Base-by-base conservation (phyloP, 176 grass and related monocot species). In the Cenchrus americanus region DNA sequence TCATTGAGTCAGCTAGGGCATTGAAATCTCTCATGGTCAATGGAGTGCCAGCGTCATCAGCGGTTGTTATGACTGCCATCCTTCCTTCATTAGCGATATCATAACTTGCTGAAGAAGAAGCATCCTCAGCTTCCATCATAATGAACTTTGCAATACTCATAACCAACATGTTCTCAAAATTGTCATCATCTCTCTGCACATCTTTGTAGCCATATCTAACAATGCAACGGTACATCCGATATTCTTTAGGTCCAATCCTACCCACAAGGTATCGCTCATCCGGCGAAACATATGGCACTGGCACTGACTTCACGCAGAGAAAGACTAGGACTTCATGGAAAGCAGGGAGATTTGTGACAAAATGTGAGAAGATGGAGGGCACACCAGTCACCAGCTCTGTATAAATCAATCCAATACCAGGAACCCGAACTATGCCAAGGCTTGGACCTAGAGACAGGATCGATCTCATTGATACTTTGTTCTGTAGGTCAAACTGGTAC, bases 131-230 rank as follows among this genome's bases (percentile, higher is more conserved):
- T 82, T 99, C 96, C 96, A 96, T 89, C 89, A 96, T 88, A 87
- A 99, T 92, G 74, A 99, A 99, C 83, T 94, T 99, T 14, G 93
- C 96, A 85, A 99, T 99, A 89, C 86, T 99, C 89, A 94, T 86
- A 37, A 99, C 87, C 52, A 99, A 68, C 73, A 92, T 85, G 86
- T 92, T 90, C 66, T 99, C 96, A 68, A 99, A 99, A 83, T 99
- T 94, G 8, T 98, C 93, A 44, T 94, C 93, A 60, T 96, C 96
- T 71, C 75, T 84, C 80, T 92, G 89, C 65, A 96, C 89, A 70
- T 99, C 96, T 68, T 99, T 99, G 89, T 99, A 99, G 24, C 96
- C 96, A 47, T 94, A 94, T 68, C 96, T 94, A 27, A 92, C 83
- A 69, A 96, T 96, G 86, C 96, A 99, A 47, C 96, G 89, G 82